Evolutionary conservation across 306 rosid genomes (phyloP), one percentile per base, ranked within the genome.

Genomic region (Gynostemma pentaphyllum): DNA sequence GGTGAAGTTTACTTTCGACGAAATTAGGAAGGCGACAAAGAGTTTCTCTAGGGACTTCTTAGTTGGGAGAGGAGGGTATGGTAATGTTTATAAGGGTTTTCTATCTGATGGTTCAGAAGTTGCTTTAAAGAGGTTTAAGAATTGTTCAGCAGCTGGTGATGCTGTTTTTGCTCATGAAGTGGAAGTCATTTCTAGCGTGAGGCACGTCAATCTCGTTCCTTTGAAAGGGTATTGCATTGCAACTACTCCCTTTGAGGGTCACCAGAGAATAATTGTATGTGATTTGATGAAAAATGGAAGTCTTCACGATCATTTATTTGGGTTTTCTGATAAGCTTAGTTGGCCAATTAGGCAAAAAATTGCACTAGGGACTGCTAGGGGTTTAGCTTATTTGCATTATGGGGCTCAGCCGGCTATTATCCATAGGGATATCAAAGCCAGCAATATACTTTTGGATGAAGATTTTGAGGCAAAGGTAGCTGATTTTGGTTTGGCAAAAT

Each of bases 391-490:
- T 80, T 71, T 92, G 76, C 99, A 92, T 66, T 79, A 82, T 6
- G 99, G 99, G 19, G 99, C 96, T 46, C 96, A 88, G 13, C 99
- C 96, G n/a, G 72, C 83, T 0, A 88, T 92, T 44, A 88, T 92
- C 19, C 99, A 92, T 45, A 81, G 99, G 74, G 99, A 92, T 50
- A 88, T 92, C 36, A 92, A 92, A 67, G 96, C 95, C 10, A 88
- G 81, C 53, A 92, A 92, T 48, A 92, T 92, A 16, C 99, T 92
- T 52, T 72, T 92, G 64, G 99, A 92, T 56, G 94, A 88, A 29
- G 75, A 50, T 15, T 88, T 88, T 42, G 96, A 84, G 11, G 90
- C 96, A 4, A 86, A 84, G 64, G 99, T 92, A 0, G 99, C 99
- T 0, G 99, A 92, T 57, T 92, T 92, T 15, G 99, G 99, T 32